Percentiles rank a stretch among this genome's conserved stretches.
These are phyloP conservation scores for Fusarium illudens DNA, from an alignment of 2,329 filamentous ascomycete genomes.

Conservation along the genomic window DNA sequence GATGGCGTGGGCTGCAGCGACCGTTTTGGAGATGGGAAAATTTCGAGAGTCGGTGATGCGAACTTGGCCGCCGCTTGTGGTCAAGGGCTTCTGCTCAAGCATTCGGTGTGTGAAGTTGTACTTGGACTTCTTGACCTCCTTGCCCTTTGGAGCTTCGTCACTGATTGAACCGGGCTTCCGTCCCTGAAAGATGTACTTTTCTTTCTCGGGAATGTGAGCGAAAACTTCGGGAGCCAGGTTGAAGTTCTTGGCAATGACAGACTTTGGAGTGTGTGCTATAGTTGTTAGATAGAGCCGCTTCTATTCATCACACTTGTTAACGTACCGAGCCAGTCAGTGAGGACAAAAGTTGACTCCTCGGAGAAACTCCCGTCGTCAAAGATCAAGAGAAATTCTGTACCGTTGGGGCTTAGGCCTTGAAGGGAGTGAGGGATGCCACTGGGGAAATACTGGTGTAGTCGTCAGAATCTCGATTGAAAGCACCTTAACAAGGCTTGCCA, in stretches of 20 bases:
- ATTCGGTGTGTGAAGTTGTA: slow-evolving; percentile 76
- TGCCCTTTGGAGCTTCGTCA: slow-evolving; percentile 69
- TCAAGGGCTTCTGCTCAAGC: slow-evolving; percentile 72
- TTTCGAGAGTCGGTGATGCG: slow-evolving; percentile 80
- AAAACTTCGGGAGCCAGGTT: slow-evolving; percentile 76
- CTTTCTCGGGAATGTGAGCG: slow-evolving; percentile 68
- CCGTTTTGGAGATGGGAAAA: slow-evolving; percentile 76
- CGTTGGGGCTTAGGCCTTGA: slow-evolving; percentile 73
- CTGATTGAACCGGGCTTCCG: slow-evolving; percentile 70
- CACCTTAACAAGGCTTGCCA: background rate
- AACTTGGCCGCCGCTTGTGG: slow-evolving; percentile 68
- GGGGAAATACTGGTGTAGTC: slow-evolving; percentile 67
- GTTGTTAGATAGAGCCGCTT: slow-evolving; percentile 24
- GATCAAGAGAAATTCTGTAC: slow-evolving; percentile 59
- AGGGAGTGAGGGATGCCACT: slow-evolving; percentile 80
- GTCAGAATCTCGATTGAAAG: background rate
- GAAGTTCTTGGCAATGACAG: slow-evolving; percentile 79
- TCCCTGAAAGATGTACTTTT: slow-evolving; percentile 83
- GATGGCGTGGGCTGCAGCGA: slow-evolving; percentile 75
- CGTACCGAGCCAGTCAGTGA: slow-evolving; percentile 76
- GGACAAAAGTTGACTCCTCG: slow-evolving; percentile 73
- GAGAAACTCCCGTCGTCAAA: slow-evolving; percentile 62
- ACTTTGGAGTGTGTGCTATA: slow-evolving; percentile 74
- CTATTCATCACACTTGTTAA: background rate
- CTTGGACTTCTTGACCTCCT: slow-evolving; percentile 71